Evolutionary conservation across 306 rosid genomes (phyloP).

Genomic region (Clitoria ternatea): DNA sequence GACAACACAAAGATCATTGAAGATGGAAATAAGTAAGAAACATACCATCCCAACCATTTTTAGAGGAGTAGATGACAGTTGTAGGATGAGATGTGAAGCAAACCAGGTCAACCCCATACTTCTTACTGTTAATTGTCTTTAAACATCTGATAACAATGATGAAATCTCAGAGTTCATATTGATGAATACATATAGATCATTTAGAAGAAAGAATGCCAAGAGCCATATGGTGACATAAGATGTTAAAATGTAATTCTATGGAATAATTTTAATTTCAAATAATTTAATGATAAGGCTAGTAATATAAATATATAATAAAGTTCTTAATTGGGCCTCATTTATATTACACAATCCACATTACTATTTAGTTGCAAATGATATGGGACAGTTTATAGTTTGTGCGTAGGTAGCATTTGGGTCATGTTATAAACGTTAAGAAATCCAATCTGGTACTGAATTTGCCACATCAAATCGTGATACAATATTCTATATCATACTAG

Average conservation of each 20-base stretch:
- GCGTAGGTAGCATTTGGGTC: neutral
- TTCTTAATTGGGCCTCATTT: neutral
- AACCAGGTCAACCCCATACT: slow-evolving; percentile 95
- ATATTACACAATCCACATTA: neutral
- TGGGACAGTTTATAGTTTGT: neutral
- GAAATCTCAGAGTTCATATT: neutral
- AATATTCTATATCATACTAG: neutral
- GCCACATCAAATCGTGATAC: neutral
- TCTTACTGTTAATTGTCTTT: slow-evolving; percentile 98
- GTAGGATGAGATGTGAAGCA: slow-evolving; percentile 95
- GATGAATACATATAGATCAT: neutral
- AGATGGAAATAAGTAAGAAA: neutral
- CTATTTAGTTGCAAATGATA: neutral
- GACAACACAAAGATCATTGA: neutral
- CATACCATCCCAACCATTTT: slow-evolving; percentile 99
- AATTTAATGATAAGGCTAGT: neutral
- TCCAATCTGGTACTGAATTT: neutral
- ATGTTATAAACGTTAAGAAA: slow-evolving; percentile 3
- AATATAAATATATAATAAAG: neutral
- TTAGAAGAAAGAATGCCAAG: neutral
- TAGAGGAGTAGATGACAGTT: slow-evolving; percentile 92
- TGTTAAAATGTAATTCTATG: neutral
- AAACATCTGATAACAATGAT: slow-evolving; percentile 60
- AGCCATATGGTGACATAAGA: neutral
- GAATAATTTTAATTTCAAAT: neutral